Percentiles rank a stretch among this genome's conserved stretches.
These are phyloP conservation scores for Vicia sativa DNA, from an alignment of 306 rosid species.

Conservation along the genomic window DNA sequence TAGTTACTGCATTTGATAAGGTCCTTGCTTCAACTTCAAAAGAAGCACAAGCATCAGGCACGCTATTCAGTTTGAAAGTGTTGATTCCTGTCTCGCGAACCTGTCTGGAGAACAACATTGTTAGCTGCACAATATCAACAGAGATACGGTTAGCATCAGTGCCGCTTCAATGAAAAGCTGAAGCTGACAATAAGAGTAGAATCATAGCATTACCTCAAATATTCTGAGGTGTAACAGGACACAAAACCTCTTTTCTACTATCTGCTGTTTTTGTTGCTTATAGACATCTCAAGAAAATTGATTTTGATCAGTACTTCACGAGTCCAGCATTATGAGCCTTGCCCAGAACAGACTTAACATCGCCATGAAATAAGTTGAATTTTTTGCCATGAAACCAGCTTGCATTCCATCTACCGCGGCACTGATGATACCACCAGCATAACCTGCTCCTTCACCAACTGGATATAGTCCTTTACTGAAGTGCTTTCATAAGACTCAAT, in stretches of 20 bases:
- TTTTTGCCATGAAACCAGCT: constrained; percentile 83
- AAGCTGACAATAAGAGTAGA: neutral
- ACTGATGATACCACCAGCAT: constrained; percentile 96
- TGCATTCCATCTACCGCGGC: constrained; percentile 96
- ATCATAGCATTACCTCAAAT: constrained; percentile 26
- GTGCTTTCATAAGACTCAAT: constrained; percentile 77
- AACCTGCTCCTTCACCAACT: constrained; percentile 98
- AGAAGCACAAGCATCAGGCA: neutral
- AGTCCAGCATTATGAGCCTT: constrained; percentile 67
- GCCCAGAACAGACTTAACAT: constrained; percentile 74
- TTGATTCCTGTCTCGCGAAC: constrained; percentile 12
- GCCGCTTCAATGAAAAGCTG: constrained; percentile 10
- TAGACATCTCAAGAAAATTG: constrained; percentile 25
- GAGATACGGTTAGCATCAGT: constrained; percentile 5
- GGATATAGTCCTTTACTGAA: constrained; percentile 83
- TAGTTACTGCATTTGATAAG: neutral
- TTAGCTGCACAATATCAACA: constrained; percentile 27
- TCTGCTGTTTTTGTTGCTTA: neutral
- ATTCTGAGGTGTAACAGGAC: constrained; percentile 14
- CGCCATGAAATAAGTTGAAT: constrained; percentile 58
- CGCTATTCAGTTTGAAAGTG: constrained; percentile 12
- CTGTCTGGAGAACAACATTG: constrained; percentile 16
- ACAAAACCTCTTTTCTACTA: constrained; percentile 27
- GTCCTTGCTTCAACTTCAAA: neutral
- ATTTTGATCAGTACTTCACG: constrained; percentile 62